Percentiles rank a stretch among this genome's conserved stretches.
These are phyloP conservation scores for Vitis hybrid DNA, from an alignment of 177 flowering plant species.

Conservation along the genomic window DNA sequence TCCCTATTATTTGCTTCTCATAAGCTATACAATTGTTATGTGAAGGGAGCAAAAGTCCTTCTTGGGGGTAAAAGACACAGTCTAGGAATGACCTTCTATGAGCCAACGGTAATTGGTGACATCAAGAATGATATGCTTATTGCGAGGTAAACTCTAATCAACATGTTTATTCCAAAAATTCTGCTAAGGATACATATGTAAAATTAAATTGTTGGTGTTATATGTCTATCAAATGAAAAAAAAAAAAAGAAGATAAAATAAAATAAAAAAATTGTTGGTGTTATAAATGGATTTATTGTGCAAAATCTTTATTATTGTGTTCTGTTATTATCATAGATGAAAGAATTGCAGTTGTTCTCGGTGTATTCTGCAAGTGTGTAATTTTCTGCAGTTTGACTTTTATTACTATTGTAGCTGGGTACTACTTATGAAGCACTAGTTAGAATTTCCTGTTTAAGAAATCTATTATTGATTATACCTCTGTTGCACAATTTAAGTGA, in stretches of 20 bases:
- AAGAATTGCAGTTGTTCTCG: too few species aligned
- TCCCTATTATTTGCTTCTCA: background rate
- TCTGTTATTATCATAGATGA: too few species aligned
- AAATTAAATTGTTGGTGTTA: background rate
- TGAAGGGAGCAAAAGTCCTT: constrained; percentile 86
- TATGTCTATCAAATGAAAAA: too few species aligned
- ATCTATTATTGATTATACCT: background rate
- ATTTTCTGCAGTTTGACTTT: too few species aligned
- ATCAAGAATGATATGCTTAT: constrained; percentile 78
- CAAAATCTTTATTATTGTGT: background rate
- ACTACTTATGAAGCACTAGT: too few species aligned
- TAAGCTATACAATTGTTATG: constrained; percentile 1
- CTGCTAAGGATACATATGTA: background rate
- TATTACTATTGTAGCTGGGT: too few species aligned
- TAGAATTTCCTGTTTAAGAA: background rate
- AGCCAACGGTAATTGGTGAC: constrained; percentile 80
- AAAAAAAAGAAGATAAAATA: too few species aligned
- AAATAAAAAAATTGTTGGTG: background rate
- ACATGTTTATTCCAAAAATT: background rate
- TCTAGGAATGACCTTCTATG: constrained; percentile 91
- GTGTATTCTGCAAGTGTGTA: too few species aligned
- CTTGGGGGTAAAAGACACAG: constrained; percentile 92
- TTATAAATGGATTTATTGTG: background rate
- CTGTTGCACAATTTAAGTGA: background rate
- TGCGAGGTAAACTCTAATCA: constrained; percentile 51